These are phyloP conservation scores for Trichoderma koningii DNA, from an alignment of 2,329 filamentous ascomycete species.

Conservation along the genomic window DNA sequence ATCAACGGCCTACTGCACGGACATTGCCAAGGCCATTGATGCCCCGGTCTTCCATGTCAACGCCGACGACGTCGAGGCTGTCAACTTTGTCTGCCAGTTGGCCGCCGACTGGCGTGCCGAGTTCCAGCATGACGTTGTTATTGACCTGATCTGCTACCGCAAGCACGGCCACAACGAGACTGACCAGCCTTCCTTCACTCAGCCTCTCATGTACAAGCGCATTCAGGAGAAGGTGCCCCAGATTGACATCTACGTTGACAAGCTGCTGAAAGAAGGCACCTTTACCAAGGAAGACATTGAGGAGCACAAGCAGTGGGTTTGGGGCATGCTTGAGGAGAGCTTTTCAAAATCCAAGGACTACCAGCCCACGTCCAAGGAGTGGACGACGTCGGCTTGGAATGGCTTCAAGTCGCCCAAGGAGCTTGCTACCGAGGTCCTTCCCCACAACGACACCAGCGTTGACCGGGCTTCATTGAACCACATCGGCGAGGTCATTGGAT, in stretches of 20 bases:
- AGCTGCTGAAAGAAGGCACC: constrained; percentile 86
- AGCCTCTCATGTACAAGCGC: constrained; percentile 99
- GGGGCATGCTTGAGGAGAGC: constrained; percentile 98
- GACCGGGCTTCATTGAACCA: constrained; percentile 72
- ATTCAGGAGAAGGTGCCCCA: constrained; percentile 82
- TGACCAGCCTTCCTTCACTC: constrained; percentile 98
- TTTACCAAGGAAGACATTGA: constrained; percentile 98
- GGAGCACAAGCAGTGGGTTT: constrained; percentile 99
- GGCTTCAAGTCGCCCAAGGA: constrained; percentile 99
- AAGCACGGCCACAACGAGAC: constrained; percentile 99
- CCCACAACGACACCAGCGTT: constrained; percentile 85
- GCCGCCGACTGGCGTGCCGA: constrained; percentile 97
- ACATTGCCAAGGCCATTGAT: constrained; percentile 98
- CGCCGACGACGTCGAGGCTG: constrained; percentile 94
- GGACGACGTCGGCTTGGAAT: constrained; percentile 98
- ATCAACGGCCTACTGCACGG: constrained; percentile 97
- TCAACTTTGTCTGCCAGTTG: constrained; percentile 97
- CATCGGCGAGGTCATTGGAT: constrained; percentile 79
- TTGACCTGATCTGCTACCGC: constrained; percentile 98
- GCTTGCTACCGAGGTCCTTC: constrained; percentile 88
- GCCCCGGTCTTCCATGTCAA: constrained; percentile 99
- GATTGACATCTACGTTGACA: constrained; percentile 87
- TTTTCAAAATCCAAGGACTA: constrained; percentile 98
- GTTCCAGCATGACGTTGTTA: constrained; percentile 97
- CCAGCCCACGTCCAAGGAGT: constrained; percentile 93